A percentile compares a stretch with the other conserved stretches of the same genome.
Conservation (phyloP, 495 filamentous ascomycete species). For the Parachaetomium inaequale region DNA sequence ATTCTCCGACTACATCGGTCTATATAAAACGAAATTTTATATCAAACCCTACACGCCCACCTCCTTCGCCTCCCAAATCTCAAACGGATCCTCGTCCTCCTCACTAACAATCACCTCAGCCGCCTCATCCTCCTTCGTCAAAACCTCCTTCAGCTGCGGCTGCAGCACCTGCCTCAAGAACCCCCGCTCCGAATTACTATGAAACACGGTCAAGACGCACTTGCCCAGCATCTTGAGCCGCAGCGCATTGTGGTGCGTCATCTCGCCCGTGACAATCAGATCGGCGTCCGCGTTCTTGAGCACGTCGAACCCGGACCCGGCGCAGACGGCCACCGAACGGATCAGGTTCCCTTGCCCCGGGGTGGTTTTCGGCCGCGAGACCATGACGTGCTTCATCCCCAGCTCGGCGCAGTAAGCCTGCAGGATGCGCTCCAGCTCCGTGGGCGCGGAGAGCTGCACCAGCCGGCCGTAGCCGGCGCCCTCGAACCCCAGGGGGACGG, state of each 20-base stretch:
- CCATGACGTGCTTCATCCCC: slow-evolving; percentile 40
- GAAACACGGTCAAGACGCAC: slow-evolving; percentile 77
- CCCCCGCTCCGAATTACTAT: slow-evolving; percentile 84
- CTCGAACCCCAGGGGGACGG: slow-evolving; percentile 50
- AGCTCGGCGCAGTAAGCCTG: slow-evolving; percentile 43
- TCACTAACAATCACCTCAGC: slow-evolving; percentile 70
- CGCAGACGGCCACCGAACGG: slow-evolving; percentile 61
- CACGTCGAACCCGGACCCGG: slow-evolving; percentile 74
- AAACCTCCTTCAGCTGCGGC: slow-evolving; percentile 53
- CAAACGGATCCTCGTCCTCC: slow-evolving; percentile 67
- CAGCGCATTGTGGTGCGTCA: slow-evolving; percentile 88
- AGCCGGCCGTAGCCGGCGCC: slow-evolving; percentile 74
- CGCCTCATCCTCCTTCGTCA: slow-evolving; percentile 49
- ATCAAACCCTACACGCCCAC: background rate
- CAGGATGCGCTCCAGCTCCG: slow-evolving; percentile 59
- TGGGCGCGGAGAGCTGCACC: slow-evolving; percentile 57
- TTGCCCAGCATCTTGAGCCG: slow-evolving; percentile 84
- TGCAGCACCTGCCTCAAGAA: slow-evolving; percentile 71
- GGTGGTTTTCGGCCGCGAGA: slow-evolving; percentile 35
- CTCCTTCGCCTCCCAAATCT: slow-evolving; percentile 42
- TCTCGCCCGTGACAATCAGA: slow-evolving; percentile 84
- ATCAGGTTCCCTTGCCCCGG: slow-evolving; percentile 16
- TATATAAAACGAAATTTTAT: too few species aligned
- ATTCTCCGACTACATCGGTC: background rate
- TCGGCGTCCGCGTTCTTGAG: slow-evolving; percentile 67